Conservation (phyloP, 495 filamentous ascomycete species). For the Penicillium silybi region DNA sequence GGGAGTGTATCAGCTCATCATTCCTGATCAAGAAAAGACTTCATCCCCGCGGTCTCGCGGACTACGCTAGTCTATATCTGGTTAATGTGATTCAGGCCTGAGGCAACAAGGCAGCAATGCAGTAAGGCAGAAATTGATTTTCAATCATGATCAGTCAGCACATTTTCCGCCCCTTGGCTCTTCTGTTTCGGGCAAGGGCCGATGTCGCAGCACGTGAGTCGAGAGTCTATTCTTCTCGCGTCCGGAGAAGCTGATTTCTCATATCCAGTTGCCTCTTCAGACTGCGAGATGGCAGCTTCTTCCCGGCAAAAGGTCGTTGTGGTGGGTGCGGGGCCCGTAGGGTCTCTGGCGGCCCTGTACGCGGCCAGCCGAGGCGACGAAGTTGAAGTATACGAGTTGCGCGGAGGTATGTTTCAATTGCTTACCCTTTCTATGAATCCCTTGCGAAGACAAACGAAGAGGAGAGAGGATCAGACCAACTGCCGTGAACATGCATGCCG, state of each 20-base stretch:
- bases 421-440: slow-evolving; percentile 4
- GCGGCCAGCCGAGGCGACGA: slow-evolving; percentile 80
- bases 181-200: slow-evolving; percentile 10
- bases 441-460: neutral
- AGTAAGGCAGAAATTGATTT: neutral
- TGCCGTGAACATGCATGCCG: neutral
- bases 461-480: neutral
- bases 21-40: slow-evolving; percentile 2
- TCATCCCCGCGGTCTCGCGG: slow-evolving; percentile 6
- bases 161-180: neutral
- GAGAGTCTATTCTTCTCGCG: slow-evolving; percentile 6
- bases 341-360: slow-evolving; percentile 87
- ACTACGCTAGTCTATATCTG: neutral
- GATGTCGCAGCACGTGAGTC: slow-evolving; percentile 26
- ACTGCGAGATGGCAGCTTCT: slow-evolving; percentile 12
- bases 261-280: slow-evolving; percentile 1
- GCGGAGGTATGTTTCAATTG: slow-evolving; percentile 64
- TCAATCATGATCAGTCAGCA: neutral
- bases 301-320: slow-evolving; percentile 68
- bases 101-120: neutral
- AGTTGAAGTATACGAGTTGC: slow-evolving; percentile 92
- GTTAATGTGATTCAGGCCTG: neutral
- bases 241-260: neutral
- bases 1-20: neutral
- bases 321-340: slow-evolving; percentile 89